Percentiles rank a stretch among this genome's conserved stretches.
These are phyloP conservation scores for Didymellaceae sp. DNA, from an alignment of 2,329 filamentous ascomycete genomes.

Conservation along the genomic window DNA sequence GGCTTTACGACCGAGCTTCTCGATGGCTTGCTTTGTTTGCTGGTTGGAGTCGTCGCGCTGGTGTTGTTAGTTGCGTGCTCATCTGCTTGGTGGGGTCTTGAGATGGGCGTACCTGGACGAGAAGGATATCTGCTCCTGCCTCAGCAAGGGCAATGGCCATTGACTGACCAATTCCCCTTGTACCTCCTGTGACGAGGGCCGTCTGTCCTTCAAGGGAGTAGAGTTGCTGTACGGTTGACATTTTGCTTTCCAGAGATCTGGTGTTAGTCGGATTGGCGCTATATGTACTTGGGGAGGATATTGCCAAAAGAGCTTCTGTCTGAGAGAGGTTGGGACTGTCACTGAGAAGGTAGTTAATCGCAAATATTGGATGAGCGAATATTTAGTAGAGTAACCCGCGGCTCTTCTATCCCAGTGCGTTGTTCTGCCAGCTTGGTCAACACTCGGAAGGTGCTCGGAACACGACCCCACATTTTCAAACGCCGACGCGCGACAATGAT, in stretches of 20 bases:
- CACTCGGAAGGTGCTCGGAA: slow-evolving; percentile 39
- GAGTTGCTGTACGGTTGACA: slow-evolving; percentile 48
- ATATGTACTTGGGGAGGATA: neutral
- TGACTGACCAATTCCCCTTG: slow-evolving; percentile 58
- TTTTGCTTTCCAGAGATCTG: slow-evolving; percentile 18
- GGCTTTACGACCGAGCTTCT: slow-evolving; percentile 69
- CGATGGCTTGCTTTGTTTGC: slow-evolving; percentile 66
- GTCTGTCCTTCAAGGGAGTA: slow-evolving; percentile 59
- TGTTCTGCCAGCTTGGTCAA: slow-evolving; percentile 16
- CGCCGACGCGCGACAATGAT: slow-evolving; percentile 14
- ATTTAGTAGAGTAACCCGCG: neutral
- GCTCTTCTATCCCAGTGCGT: slow-evolving; percentile 12
- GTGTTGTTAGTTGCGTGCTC: slow-evolving; percentile 2
- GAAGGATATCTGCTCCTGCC: slow-evolving; percentile 58
- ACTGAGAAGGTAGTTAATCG: neutral
- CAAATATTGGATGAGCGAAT: slow-evolving; percentile 1
- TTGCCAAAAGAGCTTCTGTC: neutral
- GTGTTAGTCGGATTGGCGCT: slow-evolving; percentile 11
- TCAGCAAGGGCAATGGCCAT: slow-evolving; percentile 60
- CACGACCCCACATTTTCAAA: slow-evolving; percentile 33
- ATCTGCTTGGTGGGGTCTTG: neutral
- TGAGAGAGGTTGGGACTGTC: neutral
- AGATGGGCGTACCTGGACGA: slow-evolving; percentile 53
- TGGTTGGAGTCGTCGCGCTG: slow-evolving; percentile 63
- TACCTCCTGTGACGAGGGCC: slow-evolving; percentile 58